A percentile compares a stretch with the other conserved stretches of the same genome.
phyloP scores from a whole-genome alignment of 805 yeast species.

The Brettanomyces custersianus region DNA sequence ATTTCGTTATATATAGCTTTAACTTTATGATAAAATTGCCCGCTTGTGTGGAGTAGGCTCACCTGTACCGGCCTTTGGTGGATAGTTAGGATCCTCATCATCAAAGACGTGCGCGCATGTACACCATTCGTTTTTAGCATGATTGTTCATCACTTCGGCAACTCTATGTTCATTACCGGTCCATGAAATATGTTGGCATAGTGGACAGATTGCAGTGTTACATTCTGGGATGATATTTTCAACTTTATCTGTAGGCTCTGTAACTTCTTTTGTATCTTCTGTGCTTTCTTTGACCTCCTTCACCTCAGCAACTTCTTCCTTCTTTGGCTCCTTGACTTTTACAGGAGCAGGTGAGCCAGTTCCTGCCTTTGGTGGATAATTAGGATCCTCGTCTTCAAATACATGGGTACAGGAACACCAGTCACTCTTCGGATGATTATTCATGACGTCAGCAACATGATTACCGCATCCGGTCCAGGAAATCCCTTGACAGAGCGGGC shows the following conservation, averaged over 20 bases:
- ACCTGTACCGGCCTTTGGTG: slow-evolving; percentile 61
- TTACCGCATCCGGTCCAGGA: slow-evolving; percentile 60
- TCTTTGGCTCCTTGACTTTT: neutral
- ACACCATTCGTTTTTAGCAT: slow-evolving; percentile 43
- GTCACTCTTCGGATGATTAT: slow-evolving; percentile 32
- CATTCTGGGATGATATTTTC: too few species aligned
- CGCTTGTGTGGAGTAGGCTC: neutral
- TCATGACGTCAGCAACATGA: slow-evolving; percentile 50
- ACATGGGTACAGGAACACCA: slow-evolving; percentile 50
- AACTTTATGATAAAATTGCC: too few species aligned
- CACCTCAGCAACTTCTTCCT: neutral
- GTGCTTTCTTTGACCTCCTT: too few species aligned
- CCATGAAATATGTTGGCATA: slow-evolving; percentile 48
- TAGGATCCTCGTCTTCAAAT: slow-evolving; percentile 29
- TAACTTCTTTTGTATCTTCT: too few species aligned
- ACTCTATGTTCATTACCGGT: slow-evolving; percentile 51
- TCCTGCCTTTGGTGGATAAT: slow-evolving; percentile 56
- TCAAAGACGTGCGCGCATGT: slow-evolving; percentile 40
- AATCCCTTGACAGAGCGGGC: slow-evolving; percentile 36
- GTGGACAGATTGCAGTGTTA: slow-evolving; percentile 28
- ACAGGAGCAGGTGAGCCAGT: slow-evolving; percentile 30
- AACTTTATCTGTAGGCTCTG: too few species aligned
- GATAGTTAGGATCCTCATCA: slow-evolving; percentile 32
- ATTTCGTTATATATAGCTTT: too few species aligned
- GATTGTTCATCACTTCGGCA: slow-evolving; percentile 41